Conservation (phyloP, 1,284 basidiomycete species). For the Cronartium ribicola region DNA sequence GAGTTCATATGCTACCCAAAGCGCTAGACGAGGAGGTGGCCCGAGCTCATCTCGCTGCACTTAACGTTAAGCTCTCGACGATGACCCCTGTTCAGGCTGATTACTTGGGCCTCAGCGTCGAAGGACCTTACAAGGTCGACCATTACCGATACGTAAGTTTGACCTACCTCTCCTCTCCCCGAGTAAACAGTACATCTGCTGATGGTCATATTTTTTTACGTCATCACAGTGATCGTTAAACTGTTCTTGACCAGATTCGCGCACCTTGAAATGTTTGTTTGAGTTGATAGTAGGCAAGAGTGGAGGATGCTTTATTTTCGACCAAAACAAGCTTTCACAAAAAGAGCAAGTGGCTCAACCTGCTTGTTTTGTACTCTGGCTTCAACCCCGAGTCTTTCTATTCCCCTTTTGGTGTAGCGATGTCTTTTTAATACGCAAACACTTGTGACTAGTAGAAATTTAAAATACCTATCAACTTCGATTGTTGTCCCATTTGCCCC, state of each 20-base stretch:
- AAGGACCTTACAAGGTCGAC: slow-evolving; percentile 75
- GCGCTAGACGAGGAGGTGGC: slow-evolving; percentile 98
- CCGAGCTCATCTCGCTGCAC: slow-evolving; percentile 81
- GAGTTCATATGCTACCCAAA: slow-evolving; percentile 85
- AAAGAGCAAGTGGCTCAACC: slow-evolving; percentile 5
- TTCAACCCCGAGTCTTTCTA: too few species aligned
- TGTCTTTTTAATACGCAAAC: too few species aligned
- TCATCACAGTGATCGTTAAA: background rate
- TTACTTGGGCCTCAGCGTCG: slow-evolving; percentile 85
- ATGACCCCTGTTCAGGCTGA: slow-evolving; percentile 73
- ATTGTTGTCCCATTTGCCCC: too few species aligned
- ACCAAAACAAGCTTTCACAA: background rate
- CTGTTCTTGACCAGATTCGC: background rate
- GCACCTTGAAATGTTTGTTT: background rate
- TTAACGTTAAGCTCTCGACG: slow-evolving; percentile 88
- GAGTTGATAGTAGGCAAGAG: background rate
- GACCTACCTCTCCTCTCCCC: background rate
- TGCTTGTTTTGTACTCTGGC: too few species aligned
- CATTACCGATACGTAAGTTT: slow-evolving; percentile 50
- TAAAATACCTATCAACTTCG: too few species aligned
- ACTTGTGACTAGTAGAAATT: too few species aligned
- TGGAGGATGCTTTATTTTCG: background rate
- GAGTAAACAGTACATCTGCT: slow-evolving; percentile 43
- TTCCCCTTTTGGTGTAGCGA: too few species aligned
- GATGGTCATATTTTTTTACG: background rate